A percentile compares a stretch with the other conserved stretches of the same genome.
These are phyloP conservation scores for Teratosphaeria epicoccoides DNA, from an alignment of 2,329 filamentous ascomycete genomes.

Conservation along the genomic window DNA sequence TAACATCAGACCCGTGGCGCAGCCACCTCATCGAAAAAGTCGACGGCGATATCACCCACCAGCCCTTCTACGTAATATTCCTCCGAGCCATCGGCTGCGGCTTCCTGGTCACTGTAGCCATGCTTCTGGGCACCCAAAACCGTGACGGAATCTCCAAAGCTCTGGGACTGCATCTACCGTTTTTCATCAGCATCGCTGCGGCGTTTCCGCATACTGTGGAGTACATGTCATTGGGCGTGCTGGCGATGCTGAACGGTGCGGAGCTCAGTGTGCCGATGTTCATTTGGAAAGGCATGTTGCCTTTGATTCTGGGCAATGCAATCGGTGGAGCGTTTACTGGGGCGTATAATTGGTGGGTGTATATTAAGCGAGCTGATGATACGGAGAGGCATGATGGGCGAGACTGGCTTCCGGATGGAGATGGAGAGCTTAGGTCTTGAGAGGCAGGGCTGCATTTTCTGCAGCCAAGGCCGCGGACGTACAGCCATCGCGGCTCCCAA, in stretches of 20 bases:
- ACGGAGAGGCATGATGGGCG: not conserved
- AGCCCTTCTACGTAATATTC: constrained; percentile 18
- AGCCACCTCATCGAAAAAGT: constrained; percentile 14
- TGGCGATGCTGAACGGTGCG: constrained; percentile 17
- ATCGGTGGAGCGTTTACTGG: constrained; percentile 18
- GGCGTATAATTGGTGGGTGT: constrained; percentile 7
- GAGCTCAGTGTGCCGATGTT: constrained; percentile 13
- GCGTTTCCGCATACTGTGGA: constrained; percentile 22
- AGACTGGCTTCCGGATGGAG: not conserved
- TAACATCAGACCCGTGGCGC: constrained; percentile 14
- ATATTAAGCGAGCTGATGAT: constrained; percentile 1
- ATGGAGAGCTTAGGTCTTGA: not conserved
- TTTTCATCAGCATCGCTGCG: constrained; percentile 19
- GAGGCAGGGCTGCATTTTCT: no score
- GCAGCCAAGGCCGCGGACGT: no score
- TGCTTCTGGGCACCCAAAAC: constrained; percentile 22
- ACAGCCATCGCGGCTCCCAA: no score
- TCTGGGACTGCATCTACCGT: constrained; percentile 17
- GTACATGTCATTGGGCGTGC: constrained; percentile 20
- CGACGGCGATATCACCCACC: constrained; percentile 14
- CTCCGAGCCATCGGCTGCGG: constrained; percentile 19
- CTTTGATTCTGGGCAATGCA: constrained; percentile 19
- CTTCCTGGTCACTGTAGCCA: constrained; percentile 21
- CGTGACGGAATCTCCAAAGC: constrained; percentile 23
- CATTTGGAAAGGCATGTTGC: constrained; percentile 20